Evolutionary conservation across 148 eudicot genomes (phyloP).

Genomic region (Dysphania ambrosioides): DNA sequence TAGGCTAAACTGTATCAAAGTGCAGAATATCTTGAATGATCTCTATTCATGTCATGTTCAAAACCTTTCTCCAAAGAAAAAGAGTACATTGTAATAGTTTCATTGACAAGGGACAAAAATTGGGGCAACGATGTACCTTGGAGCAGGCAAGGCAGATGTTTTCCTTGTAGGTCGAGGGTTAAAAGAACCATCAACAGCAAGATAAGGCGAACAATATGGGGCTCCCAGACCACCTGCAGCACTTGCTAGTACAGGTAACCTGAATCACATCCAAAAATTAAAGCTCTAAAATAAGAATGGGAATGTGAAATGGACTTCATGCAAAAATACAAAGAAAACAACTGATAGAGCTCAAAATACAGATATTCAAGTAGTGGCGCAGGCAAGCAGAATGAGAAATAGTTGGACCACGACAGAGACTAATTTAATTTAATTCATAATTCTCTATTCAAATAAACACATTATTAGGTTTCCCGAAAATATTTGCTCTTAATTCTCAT

Average conservation of each 20-base stretch:
- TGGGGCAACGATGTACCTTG: conserved; percentile 39
- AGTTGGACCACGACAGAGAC: background rate
- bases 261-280: conserved; percentile 27
- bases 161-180: conserved; percentile 67
- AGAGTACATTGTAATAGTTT: background rate
- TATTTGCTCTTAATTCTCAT: background rate
- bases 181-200: conserved; percentile 68
- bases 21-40: background rate
- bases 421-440: background rate
- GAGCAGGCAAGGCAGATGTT: conserved; percentile 51
- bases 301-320: background rate
- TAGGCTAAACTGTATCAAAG: background rate
- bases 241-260: conserved; percentile 87
- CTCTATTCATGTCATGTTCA: background rate
- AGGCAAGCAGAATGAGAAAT: background rate
- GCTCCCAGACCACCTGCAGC: conserved; percentile 87
- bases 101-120: background rate
- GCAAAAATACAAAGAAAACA: background rate
- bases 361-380: background rate
- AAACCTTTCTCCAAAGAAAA: background rate
- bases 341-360: background rate
- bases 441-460: background rate
- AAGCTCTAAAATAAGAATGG: background rate
- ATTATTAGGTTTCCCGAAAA: background rate
- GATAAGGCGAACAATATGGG: conserved; percentile 69